Evolutionary conservation across 2,329 filamentous ascomycete species (phyloP), one percentile per base, ranked within the genome.

Genomic region (Talaromyces sp.): DNA sequence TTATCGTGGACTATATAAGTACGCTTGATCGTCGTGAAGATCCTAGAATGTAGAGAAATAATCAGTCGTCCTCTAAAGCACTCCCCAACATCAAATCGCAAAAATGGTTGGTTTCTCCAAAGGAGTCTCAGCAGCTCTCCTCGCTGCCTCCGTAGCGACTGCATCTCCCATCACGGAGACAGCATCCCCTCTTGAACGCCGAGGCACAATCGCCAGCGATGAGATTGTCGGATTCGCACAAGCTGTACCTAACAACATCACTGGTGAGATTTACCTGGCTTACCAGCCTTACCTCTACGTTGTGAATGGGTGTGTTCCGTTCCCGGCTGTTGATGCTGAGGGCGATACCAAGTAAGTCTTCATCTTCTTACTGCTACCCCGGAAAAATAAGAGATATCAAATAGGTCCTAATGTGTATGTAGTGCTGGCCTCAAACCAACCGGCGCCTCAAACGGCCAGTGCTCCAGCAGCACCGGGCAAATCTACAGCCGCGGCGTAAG

Each of bases 291-390:
- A 78, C 62, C 78, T 87, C 6, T 69, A 85, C 11, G 82, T 88
- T 5, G 79, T 81, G 19, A 84, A 85, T 69, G 86, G 87, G 54
- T 89, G 87, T 67, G 86, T 88, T 9, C 85, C 86, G 0, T 89
- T 87, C 70, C 86, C 86, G 0, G 86, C 83, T 1, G 86, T 89
- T 1, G 84, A 89, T 67, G 80, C 80, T 0, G 73, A 77, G 0
- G 87, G 87, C 2, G 80, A 89, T 69, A 87, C 84, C 17, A 79
- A 81, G 86, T 87, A 73, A 66, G 78, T 69, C 19, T 54, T 31
- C 27, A 31, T 31, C 27, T 31, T 31, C 27, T 31, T 31, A 31
- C 27, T 31, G 6, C 27, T 6, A 7, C 27, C 7, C 27, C 27
- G 1, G 7, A 7, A 6, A 31, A 1, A 31, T 6, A 31, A 1